phyloP scores from a whole-genome alignment of 2,329 filamentous ascomycete species.

The Cylindrodendrum hubeiense region DNA sequence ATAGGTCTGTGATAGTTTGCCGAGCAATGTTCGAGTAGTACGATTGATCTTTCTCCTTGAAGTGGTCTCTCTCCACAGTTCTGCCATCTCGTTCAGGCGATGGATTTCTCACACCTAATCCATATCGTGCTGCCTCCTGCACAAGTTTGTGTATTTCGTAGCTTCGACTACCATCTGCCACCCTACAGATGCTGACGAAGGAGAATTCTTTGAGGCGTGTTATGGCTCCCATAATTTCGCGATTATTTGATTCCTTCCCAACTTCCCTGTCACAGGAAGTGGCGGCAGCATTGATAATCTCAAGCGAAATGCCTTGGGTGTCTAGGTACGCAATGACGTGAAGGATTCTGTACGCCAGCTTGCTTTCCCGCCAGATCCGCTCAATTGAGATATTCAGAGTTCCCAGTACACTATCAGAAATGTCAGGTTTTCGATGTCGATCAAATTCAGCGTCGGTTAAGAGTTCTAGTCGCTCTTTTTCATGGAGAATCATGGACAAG shows the following conservation, averaged over 20 bases:
- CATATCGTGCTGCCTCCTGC: constrained; percentile 43
- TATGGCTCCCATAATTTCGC: constrained; percentile 33
- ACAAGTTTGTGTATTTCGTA: constrained; percentile 51
- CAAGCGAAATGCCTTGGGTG: constrained; percentile 46
- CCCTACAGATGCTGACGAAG: constrained; percentile 41
- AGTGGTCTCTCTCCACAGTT: background rate
- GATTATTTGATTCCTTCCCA: background rate
- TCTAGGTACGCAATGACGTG: constrained; percentile 49
- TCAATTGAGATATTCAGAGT: constrained; percentile 51
- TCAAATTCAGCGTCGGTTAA: constrained; percentile 38
- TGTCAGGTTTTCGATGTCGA: constrained; percentile 41
- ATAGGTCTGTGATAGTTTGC: constrained; percentile 32
- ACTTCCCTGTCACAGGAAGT: background rate
- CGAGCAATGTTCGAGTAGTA: constrained; percentile 42
- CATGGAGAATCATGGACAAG: constrained; percentile 41
- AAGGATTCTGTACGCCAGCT: constrained; percentile 45
- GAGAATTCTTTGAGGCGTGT: constrained; percentile 50
- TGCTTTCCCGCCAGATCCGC: constrained; percentile 44
- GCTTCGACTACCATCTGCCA: constrained; percentile 1
- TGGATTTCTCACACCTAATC: constrained; percentile 11
- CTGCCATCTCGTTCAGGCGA: background rate
- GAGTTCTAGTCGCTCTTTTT: constrained; percentile 35
- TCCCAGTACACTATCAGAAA: constrained; percentile 49
- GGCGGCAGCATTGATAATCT: constrained; percentile 41
- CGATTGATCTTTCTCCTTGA: background rate